Conservation (phyloP, 140 eudicot species). For the Flaveria floridana region DNA sequence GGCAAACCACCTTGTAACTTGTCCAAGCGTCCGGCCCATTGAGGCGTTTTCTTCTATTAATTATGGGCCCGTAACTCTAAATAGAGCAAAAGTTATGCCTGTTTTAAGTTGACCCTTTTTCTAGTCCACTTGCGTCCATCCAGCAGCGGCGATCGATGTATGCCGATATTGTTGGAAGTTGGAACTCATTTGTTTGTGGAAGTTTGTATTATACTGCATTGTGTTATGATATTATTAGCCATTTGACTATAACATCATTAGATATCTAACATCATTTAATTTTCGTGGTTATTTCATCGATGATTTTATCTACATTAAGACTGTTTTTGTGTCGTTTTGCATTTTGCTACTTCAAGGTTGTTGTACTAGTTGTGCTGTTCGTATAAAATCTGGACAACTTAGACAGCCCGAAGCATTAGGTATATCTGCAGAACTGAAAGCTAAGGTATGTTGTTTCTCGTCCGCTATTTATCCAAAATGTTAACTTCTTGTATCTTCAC, state of each 20-base stretch:
- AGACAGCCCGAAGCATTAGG: conserved; percentile 98
- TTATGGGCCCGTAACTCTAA: neutral
- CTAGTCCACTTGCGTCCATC: neutral
- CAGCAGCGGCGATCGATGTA: neutral
- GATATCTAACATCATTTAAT: neutral
- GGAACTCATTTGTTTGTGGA: neutral
- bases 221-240: neutral
- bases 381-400: conserved; percentile 87
- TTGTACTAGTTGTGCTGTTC: conserved; percentile 98
- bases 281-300: neutral
- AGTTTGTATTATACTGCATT: conserved; percentile 5
- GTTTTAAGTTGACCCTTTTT: neutral
- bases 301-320: neutral
- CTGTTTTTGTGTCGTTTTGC: neutral
- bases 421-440: conserved; percentile 88
- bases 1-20: too few relatives aligned
- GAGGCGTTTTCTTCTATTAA: neutral
- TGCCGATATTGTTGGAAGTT: conserved; percentile 5
- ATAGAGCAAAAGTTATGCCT: neutral
- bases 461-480: neutral
- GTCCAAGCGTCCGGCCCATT: neutral
- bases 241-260: neutral
- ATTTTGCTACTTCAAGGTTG: conserved; percentile 42
- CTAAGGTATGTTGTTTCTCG: conserved; percentile 49
- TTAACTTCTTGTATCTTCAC: conserved; percentile 1